These are phyloP conservation scores for Cladophialophora exuberans DNA, from an alignment of 2,329 filamentous ascomycete species.

Conservation along the genomic window DNA sequence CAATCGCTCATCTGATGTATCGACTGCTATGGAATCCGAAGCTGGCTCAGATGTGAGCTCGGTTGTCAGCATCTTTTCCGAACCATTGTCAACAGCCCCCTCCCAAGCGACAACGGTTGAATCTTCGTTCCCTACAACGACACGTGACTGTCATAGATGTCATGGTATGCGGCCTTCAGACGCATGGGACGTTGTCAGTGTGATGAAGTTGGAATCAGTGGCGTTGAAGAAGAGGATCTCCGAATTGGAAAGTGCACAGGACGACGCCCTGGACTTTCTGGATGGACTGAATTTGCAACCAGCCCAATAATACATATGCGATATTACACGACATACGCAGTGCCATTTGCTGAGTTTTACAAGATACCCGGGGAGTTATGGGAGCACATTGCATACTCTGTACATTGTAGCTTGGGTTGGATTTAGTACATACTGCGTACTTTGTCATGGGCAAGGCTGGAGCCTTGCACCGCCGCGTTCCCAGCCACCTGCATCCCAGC, in stretches of 20 bases:
- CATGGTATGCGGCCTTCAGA: constrained; percentile 46
- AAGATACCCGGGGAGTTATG: background rate
- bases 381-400: too few species aligned
- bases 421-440: background rate
- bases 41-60: constrained; percentile 63
- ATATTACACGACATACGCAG: too few species aligned
- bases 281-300: constrained; percentile 23
- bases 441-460: constrained; percentile 6
- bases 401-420: background rate
- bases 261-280: constrained; percentile 54
- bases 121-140: constrained; percentile 22
- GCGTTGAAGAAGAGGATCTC: constrained; percentile 56
- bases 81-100: constrained; percentile 34
- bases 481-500: background rate
- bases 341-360: too few species aligned
- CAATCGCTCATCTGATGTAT: constrained; percentile 45
- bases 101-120: constrained; percentile 27
- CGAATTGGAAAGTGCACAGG: constrained; percentile 58
- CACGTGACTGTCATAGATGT: constrained; percentile 45
- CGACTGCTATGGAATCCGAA: constrained; percentile 58
- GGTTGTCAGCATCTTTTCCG: constrained; percentile 52
- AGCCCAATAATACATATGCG: background rate
- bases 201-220: constrained; percentile 59
- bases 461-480: constrained; percentile 3
- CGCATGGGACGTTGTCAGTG: constrained; percentile 58